These are phyloP conservation scores for Rhynchospora pubera DNA, from an alignment of 176 grass and related monocot genomes.

Conservation along the genomic window DNA sequence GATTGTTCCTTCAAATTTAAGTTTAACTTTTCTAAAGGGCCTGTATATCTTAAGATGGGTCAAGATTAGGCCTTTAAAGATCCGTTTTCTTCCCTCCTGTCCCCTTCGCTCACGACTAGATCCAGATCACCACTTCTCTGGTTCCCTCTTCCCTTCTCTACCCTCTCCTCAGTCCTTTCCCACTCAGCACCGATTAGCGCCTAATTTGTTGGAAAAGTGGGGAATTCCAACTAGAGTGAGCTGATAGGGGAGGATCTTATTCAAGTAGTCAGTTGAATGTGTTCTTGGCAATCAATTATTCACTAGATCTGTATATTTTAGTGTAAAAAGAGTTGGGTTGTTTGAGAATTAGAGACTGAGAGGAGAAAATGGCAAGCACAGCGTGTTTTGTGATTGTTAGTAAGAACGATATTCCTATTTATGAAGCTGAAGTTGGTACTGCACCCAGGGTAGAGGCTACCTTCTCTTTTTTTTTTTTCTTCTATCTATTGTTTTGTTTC, in stretches of 20 bases:
- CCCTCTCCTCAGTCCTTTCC: not conserved
- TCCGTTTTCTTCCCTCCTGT: not conserved
- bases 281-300: not conserved
- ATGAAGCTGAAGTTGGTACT: constrained; percentile 81
- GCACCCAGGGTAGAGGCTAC: constrained; percentile 35
- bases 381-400: constrained; percentile 82
- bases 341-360: not conserved
- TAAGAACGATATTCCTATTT: constrained; percentile 81
- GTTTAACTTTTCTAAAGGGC: too few species aligned
- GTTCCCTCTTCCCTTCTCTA: not conserved
- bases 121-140: not conserved
- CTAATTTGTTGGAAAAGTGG: not conserved
- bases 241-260: not conserved
- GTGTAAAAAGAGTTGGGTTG: not conserved
- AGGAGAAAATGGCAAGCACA: constrained; percentile 60
- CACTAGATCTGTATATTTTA: not conserved
- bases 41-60: too few species aligned
- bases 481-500: not conserved
- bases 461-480: constrained; percentile 10
- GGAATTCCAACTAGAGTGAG: too few species aligned
- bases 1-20: too few species aligned
- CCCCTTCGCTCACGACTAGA: not conserved
- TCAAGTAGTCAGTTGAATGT: not conserved
- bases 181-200: not conserved
- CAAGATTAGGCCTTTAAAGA: not conserved